Percentiles rank a stretch among this genome's conserved stretches.
These are phyloP conservation scores for Senna siamea DNA, from an alignment of 306 rosid species.

Conservation along the genomic window DNA sequence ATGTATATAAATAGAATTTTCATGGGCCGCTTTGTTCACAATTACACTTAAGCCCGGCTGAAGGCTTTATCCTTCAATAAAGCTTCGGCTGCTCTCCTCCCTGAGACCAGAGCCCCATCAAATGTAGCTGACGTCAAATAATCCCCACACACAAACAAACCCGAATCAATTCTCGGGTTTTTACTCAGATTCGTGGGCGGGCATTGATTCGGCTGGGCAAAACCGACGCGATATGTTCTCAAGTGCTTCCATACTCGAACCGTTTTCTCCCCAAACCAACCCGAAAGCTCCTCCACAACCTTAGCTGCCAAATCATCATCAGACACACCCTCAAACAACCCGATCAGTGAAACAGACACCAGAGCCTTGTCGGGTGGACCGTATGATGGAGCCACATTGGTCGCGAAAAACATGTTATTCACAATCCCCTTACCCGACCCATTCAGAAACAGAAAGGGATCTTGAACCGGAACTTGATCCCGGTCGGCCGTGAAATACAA, in stretches of 20 bases:
- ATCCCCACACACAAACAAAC: constrained; percentile 82
- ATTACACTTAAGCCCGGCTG: not conserved
- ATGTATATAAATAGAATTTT: too few relatives aligned
- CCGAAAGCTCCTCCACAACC: constrained; percentile 60
- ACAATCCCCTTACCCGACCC: constrained; percentile 87
- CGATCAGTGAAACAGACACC: constrained; percentile 70
- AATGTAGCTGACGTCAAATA: constrained; percentile 78
- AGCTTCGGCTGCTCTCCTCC: constrained; percentile 81
- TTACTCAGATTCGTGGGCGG: constrained; percentile 68
- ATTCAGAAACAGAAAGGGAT: constrained; percentile 67
- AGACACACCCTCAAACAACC: constrained; percentile 45
- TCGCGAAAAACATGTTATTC: constrained; percentile 89
- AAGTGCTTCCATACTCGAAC: constrained; percentile 70
- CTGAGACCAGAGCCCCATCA: constrained; percentile 90
- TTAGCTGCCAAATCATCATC: constrained; percentile 56
- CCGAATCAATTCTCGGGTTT: constrained; percentile 54
- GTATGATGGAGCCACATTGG: constrained; percentile 79
- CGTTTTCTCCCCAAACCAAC: constrained; percentile 63
- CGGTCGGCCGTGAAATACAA: constrained; percentile 60
- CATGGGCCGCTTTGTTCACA: too few relatives aligned
- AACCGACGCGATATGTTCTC: constrained; percentile 69
- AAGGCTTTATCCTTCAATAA: constrained; percentile 55
- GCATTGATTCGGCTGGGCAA: constrained; percentile 84
- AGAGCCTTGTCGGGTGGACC: constrained; percentile 68
- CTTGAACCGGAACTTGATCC: constrained; percentile 51